Percentiles rank a stretch among this genome's conserved stretches.
Conservation (phyloP, 2,329 filamentous ascomycete species). For the Emmonsiellopsis sp. region DNA sequence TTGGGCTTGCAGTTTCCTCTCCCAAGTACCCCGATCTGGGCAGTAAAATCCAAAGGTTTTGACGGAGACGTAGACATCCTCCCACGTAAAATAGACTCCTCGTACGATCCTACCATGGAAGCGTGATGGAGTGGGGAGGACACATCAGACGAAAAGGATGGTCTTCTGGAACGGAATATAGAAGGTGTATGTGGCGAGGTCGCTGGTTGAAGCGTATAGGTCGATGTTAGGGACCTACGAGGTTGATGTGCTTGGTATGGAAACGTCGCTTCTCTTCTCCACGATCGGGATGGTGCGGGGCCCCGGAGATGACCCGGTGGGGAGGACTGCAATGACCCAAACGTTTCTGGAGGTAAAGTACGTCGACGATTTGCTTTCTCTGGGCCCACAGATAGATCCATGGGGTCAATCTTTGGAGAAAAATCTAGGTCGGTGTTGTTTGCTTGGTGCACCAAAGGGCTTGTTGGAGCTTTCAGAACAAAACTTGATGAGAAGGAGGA, state of each 20-base stretch:
- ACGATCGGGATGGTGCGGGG: constrained; percentile 32
- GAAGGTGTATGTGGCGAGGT: constrained; percentile 31
- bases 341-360: constrained; percentile 57
- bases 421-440: constrained; percentile 71
- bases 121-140: constrained; percentile 73
- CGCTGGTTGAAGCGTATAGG: constrained; percentile 39
- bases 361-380: constrained; percentile 54
- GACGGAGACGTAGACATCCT: constrained; percentile 96
- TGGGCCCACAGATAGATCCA: constrained; percentile 39
- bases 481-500: constrained; percentile 72
- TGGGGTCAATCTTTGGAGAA: constrained; percentile 43
- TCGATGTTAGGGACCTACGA: constrained; percentile 61
- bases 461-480: constrained; percentile 78
- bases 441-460: constrained; percentile 79
- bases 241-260: constrained; percentile 73
- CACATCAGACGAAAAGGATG: constrained; percentile 67
- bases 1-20: constrained; percentile 79
- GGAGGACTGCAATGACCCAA: constrained; percentile 41
- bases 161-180: constrained; percentile 31
- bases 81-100: constrained; percentile 89
- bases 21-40: constrained; percentile 88
- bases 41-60: constrained; percentile 82
- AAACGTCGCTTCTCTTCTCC: constrained; percentile 50
- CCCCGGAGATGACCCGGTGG: constrained; percentile 25
- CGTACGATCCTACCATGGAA: constrained; percentile 95